Evolutionary conservation across 148 eudicot species (phyloP).

Genomic region (Fallopia convolvulus): DNA sequence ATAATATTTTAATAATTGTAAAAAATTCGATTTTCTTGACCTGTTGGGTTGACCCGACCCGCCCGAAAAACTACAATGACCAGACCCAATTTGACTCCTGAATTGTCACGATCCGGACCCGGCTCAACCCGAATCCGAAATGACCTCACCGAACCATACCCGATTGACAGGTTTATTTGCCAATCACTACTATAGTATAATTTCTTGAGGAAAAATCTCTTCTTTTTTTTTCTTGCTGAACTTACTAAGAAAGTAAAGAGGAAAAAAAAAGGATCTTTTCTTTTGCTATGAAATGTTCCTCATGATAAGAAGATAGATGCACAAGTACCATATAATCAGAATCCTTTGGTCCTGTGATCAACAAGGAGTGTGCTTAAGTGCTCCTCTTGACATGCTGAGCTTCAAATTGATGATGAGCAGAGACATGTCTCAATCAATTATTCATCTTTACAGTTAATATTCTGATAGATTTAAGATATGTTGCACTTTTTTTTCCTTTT

Average conservation of each 20-base stretch:
- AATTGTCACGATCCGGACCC: too few species aligned
- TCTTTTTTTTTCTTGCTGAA: background rate
- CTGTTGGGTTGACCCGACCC: too few species aligned
- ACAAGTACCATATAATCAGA: background rate
- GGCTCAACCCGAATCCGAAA: too few species aligned
- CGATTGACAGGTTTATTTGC: background rate
- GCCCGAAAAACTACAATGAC: too few species aligned
- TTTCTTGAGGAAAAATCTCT: background rate
- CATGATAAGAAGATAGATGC: constrained; percentile 9
- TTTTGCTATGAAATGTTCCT: constrained; percentile 7
- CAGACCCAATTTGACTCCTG: too few species aligned
- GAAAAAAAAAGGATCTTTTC: background rate
- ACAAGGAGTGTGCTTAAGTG: background rate
- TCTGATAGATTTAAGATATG: constrained; percentile 4
- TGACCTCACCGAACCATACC: too few species aligned
- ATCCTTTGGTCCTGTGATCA: background rate
- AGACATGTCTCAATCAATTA: background rate
- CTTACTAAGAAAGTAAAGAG: background rate
- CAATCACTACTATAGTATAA: background rate
- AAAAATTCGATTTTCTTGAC: too few species aligned
- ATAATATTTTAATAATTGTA: too few species aligned
- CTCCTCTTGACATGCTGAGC: background rate
- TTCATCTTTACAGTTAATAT: constrained; percentile 1
- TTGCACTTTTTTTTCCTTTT: constrained; percentile 1
- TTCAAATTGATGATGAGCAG: constrained; percentile 3